Evolutionary conservation across 2,329 filamentous ascomycete species (phyloP), one percentile per base, ranked within the genome.

Genomic region (Talaromyces sp.): DNA sequence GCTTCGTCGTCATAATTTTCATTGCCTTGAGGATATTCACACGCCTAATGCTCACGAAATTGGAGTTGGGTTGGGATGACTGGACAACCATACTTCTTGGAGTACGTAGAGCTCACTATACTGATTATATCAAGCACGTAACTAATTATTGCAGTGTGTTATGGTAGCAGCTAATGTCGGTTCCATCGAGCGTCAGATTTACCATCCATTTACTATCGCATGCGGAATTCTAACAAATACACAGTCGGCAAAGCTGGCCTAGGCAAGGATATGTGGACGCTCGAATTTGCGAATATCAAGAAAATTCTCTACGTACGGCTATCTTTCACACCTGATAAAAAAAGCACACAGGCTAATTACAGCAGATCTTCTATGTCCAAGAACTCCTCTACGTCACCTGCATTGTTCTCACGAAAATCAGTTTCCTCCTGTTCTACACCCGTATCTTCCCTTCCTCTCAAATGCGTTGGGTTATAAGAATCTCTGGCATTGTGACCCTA

Each of bases 371-470:
- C 41, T 58, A 58, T 21, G 8, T 58, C 29, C 41, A 58, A 27
- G 56, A 58, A 27, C 41, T 58, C 19, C 56, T 58, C n/a, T 58
- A 58, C 29, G 41, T 58, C 43, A 6, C 63, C 57, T n/a, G 31
- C 51, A 41, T 58, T 41, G 38, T 50, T 38, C 14, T 56, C 24
- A 29, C 17, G 21, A 51, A 17, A 17, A 43, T 59, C 52, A 32
- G 32, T 41, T 27, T 58, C 55, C 29, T 55, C 49, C 53, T 61
- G 11, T 64, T 64, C 61, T 64, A 64, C 55, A 55, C 58, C 1
- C 61, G 61, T 19, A 64, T 64, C 21, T 64, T 64, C 26, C 63
- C 63, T 19, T 55, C 55, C 24, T 53, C 56, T 19, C 32, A 53
- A 9, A 59, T 63, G 27, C 61, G 61, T 13, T 58, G 24, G 24